Evolutionary conservation across 78 protist species (phyloP).

Genomic region (Bodo saltans): DNA sequence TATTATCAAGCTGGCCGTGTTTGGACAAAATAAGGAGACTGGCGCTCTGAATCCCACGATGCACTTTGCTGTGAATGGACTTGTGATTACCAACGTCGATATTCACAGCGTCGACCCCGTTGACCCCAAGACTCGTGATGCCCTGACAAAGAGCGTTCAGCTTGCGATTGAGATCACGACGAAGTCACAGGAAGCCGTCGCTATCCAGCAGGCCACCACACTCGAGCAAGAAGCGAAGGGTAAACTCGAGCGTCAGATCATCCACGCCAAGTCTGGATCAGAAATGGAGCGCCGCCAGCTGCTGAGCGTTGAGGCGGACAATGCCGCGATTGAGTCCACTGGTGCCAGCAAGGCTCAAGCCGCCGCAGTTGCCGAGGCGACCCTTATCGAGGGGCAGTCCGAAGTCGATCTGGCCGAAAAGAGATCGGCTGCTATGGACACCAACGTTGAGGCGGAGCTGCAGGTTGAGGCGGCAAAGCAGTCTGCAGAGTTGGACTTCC

Average conservation of each 20-base stretch:
- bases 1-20: conserved; percentile 70
- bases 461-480: conserved; percentile 33
- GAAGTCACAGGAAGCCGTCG: conserved; percentile 77
- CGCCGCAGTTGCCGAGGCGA: conserved; percentile 62
- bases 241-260: conserved; percentile 65
- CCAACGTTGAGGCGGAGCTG: conserved; percentile 47
- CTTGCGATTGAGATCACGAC: conserved; percentile 85
- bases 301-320: conserved; percentile 66
- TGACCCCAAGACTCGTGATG: conserved; percentile 72
- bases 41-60: conserved; percentile 26
- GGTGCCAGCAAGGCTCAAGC: conserved; percentile 78
- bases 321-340: conserved; percentile 63
- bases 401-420: conserved; percentile 62
- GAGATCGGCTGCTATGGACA: conserved; percentile 43
- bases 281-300: conserved; percentile 57
- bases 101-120: conserved; percentile 82
- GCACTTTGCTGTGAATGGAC: conserved; percentile 53
- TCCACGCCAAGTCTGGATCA: conserved; percentile 57
- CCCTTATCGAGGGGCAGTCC: conserved; percentile 58
- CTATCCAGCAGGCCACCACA: conserved; percentile 76
- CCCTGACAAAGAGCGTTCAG: conserved; percentile 76
- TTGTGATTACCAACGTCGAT: conserved; percentile 72
- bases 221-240: conserved; percentile 74
- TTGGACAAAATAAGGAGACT: conserved; percentile 36
- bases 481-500: conserved; percentile 51